Evolutionary conservation across 2,329 filamentous ascomycete genomes (phyloP).

Genomic region (Harringtonia aguacate): DNA sequence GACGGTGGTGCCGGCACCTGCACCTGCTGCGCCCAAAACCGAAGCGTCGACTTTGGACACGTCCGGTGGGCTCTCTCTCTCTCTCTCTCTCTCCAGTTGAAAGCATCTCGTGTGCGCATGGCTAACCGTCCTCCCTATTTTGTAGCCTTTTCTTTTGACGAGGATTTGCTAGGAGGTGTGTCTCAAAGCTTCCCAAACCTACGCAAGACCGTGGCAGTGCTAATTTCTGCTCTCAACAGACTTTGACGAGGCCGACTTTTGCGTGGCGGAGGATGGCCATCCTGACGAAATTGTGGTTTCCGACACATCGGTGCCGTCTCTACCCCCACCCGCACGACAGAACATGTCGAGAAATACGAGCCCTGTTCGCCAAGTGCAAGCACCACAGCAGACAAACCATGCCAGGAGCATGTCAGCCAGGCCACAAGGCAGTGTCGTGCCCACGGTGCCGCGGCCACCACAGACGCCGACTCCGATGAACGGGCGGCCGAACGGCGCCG

Average conservation of each 20-base stretch:
- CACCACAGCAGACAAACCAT: conserved; percentile 9
- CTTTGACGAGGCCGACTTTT: conserved; percentile 70
- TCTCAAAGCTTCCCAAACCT: not conserved
- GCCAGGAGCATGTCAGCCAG: not conserved
- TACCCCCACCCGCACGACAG: conserved; percentile 9
- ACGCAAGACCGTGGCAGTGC: not conserved
- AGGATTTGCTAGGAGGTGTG: conserved; percentile 39
- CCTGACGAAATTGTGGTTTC: conserved; percentile 65
- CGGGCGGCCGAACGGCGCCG: not conserved
- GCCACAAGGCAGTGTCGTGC: not conserved
- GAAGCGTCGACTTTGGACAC: not conserved
- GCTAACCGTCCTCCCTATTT: too few relatives aligned
- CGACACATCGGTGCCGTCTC: conserved; percentile 13
- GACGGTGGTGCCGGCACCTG: not conserved
- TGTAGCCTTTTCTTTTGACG: conserved; percentile 21
- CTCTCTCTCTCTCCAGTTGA: too few relatives aligned
- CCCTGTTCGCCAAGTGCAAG: conserved; percentile 12
- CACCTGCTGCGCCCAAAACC: not conserved
- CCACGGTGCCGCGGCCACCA: conserved; percentile 6
- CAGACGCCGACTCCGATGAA: conserved; percentile 8
- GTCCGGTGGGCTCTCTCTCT: conserved; percentile 5
- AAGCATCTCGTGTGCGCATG: too few relatives aligned
- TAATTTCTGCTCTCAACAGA: conserved; percentile 31
- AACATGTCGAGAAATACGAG: conserved; percentile 11
- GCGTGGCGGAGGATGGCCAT: conserved; percentile 56